Evolutionary conservation across 2,329 filamentous ascomycete genomes (phyloP).

Genomic region (Sclerotinia nivalis): DNA sequence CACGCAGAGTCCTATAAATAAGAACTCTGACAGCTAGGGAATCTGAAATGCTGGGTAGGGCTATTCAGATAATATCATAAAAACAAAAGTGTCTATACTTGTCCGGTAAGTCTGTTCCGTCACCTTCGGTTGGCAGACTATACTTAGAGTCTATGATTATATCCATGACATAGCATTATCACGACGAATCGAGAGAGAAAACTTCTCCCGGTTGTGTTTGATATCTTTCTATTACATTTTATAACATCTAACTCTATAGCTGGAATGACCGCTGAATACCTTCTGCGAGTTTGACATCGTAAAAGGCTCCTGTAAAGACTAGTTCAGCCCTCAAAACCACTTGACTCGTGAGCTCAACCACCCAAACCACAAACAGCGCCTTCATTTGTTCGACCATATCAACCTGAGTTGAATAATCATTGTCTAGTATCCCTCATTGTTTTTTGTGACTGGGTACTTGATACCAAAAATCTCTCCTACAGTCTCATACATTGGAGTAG

Average conservation of each 20-base stretch:
- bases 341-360: background rate
- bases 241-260: background rate
- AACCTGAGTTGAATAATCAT: background rate
- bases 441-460: background rate
- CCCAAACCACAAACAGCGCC: background rate
- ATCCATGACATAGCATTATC: background rate
- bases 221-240: background rate
- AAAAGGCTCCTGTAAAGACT: background rate
- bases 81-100: too few species aligned
- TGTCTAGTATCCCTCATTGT: background rate
- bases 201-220: background rate
- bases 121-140: too few species aligned
- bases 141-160: background rate
- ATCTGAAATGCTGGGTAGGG: too few species aligned
- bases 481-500: slow-evolving; percentile 13
- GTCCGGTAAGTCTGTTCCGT: too few species aligned
- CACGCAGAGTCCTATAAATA: too few species aligned
- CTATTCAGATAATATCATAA: too few species aligned
- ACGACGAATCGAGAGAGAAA: background rate
- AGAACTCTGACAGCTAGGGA: too few species aligned
- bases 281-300: background rate
- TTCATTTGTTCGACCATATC: background rate
- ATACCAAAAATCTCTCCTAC: background rate
- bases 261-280: background rate
- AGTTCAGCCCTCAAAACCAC: background rate